Evolutionary conservation across 371 early-diverging fungal genomes (phyloP), one percentile per base, ranked within the genome.

Genomic region (Gilbertella persicaria): DNA sequence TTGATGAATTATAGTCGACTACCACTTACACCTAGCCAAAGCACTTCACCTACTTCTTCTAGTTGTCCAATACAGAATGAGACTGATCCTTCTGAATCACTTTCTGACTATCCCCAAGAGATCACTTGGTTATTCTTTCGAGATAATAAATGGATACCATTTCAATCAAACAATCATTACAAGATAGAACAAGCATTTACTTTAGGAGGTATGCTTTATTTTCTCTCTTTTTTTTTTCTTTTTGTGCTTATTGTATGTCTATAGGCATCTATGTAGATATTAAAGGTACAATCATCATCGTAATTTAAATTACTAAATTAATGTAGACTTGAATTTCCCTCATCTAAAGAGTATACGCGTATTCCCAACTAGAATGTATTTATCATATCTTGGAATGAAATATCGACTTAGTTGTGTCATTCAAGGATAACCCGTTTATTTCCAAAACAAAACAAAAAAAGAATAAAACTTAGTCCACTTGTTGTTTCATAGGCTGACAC

Each of bases 131-230:
- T 77, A 16, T 77, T 77, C 50, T 77, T 71, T 51, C 73, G 74
- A 43, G 74, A 77, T 36, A 73, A 71, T 24, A 66, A 69, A 43
- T 77, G 78, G 78, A 41, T 62, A 9, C 78, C 78, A n/a, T 77
- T 77, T 44, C 71, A 77, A 47, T 65, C 59, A 21, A 73, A 66
- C 23, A 77, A 77, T 33, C 78, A 77, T 43, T 60, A 60, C 28
- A 73, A 71, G 45, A 77, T 77, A 53, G 78, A 77, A 39, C 78
- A 77, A 29, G 78, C 74, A 7, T 77, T 77, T 41, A 77, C 78
- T 10, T 60, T 77, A 45, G 78, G 78, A 55, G 78, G 76, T 75
- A 75, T 44, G 20, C 0, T 47, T 14, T 0, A 17, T 12, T 2
- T 21, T 29, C 25, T 28, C 19, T 26, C 10, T 26, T 10, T 26